A percentile compares a stretch with the other conserved stretches of the same genome.
Evolutionary conservation across 2,329 filamentous ascomycete genomes (phyloP).

Genomic region (Chalara sp.): DNA sequence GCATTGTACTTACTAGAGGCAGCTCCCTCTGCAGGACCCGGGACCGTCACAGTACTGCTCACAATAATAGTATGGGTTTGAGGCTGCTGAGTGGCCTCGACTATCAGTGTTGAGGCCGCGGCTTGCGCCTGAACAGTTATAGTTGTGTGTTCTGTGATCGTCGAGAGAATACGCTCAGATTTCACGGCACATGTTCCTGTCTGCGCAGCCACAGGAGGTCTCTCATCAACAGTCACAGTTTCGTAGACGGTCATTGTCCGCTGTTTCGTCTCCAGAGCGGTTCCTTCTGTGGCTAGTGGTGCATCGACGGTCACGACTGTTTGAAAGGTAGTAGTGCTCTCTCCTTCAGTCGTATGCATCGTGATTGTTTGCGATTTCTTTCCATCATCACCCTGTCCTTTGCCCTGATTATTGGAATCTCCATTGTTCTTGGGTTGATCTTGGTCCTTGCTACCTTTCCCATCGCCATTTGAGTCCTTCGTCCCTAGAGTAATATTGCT

Average conservation of each 20-base stretch:
- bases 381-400: slow-evolving; percentile 1
- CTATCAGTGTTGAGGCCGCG: no score
- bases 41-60: no score
- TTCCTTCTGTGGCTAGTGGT: neutral
- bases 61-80: no score
- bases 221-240: neutral
- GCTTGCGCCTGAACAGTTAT: neutral
- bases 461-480: neutral
- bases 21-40: no score
- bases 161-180: no score
- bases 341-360: neutral
- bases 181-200: no score
- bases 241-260: neutral
- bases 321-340: neutral
- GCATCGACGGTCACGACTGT: neutral
- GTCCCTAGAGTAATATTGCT: neutral
- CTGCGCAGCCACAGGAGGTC: neutral
- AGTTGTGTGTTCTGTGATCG: neutral
- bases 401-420: no score
- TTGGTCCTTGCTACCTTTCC: no score
- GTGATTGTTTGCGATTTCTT: neutral
- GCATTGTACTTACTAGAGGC: no score
- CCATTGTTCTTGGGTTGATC: no score
- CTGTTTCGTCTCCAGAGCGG: neutral
- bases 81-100: no score